These are phyloP conservation scores for Moesziomyces sp. DNA, from an alignment of 1,284 basidiomycete species.

Conservation along the genomic window DNA sequence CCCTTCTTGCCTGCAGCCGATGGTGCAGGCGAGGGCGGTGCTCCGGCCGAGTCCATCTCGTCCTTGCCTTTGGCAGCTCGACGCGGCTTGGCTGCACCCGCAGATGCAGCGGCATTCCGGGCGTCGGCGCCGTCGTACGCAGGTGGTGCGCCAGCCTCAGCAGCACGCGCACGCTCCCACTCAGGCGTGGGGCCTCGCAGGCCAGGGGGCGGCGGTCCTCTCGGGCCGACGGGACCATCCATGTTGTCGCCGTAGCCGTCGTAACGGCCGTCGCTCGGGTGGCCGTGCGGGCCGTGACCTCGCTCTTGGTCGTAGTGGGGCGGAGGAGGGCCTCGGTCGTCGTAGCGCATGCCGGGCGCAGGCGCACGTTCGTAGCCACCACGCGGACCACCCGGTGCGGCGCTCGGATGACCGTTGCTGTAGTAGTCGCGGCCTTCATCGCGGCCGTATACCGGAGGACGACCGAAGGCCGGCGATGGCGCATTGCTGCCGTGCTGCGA, in stretches of 20 bases:
- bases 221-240: slow-evolving; percentile 23
- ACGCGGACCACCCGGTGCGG: slow-evolving; percentile 27
- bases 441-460: slow-evolving; percentile 44
- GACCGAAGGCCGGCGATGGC: slow-evolving; percentile 44
- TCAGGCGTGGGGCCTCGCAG: slow-evolving; percentile 42
- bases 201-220: slow-evolving; percentile 19
- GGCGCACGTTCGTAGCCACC: slow-evolving; percentile 45
- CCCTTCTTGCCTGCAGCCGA: slow-evolving; percentile 45
- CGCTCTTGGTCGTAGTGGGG: slow-evolving; percentile 16
- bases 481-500: slow-evolving; percentile 54
- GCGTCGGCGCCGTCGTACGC: slow-evolving; percentile 22
- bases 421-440: slow-evolving; percentile 46
- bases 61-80: slow-evolving; percentile 44
- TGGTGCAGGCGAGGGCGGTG: slow-evolving; percentile 39
- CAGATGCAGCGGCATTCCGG: slow-evolving; percentile 13
- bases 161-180: slow-evolving; percentile 33
- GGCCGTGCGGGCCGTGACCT: too few species aligned
- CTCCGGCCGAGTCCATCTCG: slow-evolving; percentile 31
- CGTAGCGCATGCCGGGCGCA: slow-evolving; percentile 26
- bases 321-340: slow-evolving; percentile 34
- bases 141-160: slow-evolving; percentile 22
- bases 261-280: slow-evolving; percentile 19
- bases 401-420: slow-evolving; percentile 23
- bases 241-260: slow-evolving; percentile 28
- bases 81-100: slow-evolving; percentile 20